A percentile compares a stretch with the other conserved stretches of the same genome.
These are phyloP conservation scores for Agrostemma githago DNA, from an alignment of 148 eudicot genomes.

Conservation along the genomic window DNA sequence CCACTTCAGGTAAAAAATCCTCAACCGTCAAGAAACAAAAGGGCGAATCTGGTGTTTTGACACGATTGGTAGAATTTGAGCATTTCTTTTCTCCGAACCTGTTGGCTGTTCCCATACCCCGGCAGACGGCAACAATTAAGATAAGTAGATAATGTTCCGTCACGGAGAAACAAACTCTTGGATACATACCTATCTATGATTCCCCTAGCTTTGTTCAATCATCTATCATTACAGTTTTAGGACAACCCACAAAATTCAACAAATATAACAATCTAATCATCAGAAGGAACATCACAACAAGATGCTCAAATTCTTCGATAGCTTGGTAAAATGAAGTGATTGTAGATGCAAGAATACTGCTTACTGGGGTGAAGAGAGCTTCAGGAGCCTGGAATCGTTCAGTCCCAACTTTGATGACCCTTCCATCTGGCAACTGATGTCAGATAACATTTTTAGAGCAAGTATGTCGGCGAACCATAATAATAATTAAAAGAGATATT, in stretches of 20 bases:
- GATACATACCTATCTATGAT: neutral
- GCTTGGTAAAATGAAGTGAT: neutral
- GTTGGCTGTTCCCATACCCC: too few species aligned
- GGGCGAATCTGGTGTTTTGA: neutral
- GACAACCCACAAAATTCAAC: neutral
- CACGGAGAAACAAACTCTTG: neutral
- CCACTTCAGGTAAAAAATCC: neutral
- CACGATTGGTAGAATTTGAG: too few species aligned
- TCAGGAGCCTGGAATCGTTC: slow-evolving; percentile 99
- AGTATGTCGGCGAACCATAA: neutral
- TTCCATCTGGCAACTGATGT: slow-evolving; percentile 91
- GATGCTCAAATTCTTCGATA: neutral
- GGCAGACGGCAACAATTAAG: neutral
- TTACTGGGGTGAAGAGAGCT: slow-evolving; percentile 97
- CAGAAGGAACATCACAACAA: neutral
- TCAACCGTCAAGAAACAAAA: neutral
- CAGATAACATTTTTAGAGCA: slow-evolving; percentile 14
- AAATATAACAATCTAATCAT: neutral
- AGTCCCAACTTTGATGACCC: slow-evolving; percentile 93
- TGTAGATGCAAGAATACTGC: slow-evolving; percentile 19
- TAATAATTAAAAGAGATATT: neutral
- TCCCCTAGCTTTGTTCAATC: neutral
- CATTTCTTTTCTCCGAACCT: too few species aligned
- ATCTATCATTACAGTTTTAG: neutral
- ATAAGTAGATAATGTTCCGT: neutral